A percentile compares a stretch with the other conserved stretches of the same genome.
phyloP scores from a whole-genome alignment of 1,284 basidiomycete genomes.

The Cystobasidiaceae sp. region DNA sequence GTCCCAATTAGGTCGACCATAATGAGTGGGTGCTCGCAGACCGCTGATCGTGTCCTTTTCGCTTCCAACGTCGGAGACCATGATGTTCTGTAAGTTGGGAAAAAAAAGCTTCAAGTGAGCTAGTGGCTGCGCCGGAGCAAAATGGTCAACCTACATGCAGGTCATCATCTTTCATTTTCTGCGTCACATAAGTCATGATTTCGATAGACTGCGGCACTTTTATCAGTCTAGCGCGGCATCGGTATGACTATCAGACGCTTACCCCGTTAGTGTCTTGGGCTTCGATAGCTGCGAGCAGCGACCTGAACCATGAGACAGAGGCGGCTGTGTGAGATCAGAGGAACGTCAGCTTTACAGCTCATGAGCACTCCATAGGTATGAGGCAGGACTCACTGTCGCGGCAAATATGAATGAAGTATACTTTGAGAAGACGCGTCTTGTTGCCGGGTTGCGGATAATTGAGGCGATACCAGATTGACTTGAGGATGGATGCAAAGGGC shows the following conservation, averaged over 20 bases:
- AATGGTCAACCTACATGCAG: constrained; percentile 54
- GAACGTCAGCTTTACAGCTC: background rate
- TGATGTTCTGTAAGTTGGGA: background rate
- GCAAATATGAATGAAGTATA: constrained; percentile 46
- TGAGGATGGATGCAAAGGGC: constrained; percentile 83
- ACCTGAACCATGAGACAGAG: constrained; percentile 85
- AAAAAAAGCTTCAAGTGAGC: constrained; percentile 44
- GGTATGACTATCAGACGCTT: background rate
- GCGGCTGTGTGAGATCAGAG: constrained; percentile 19
- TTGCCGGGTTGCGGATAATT: constrained; percentile 55
- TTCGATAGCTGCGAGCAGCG: constrained; percentile 82
- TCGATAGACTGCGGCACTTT: constrained; percentile 37
- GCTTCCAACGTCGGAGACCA: constrained; percentile 76
- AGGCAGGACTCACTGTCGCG: constrained; percentile 36
- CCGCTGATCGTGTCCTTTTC: constrained; percentile 81
- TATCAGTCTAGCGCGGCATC: background rate
- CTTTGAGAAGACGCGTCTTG: constrained; percentile 45
- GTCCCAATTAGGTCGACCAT: constrained; percentile 81
- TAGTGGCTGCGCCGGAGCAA: constrained; percentile 63
- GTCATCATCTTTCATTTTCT: constrained; percentile 78
- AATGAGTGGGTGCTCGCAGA: constrained; percentile 82
- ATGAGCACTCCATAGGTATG: background rate
- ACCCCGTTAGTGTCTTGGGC: constrained; percentile 72
- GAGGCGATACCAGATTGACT: constrained; percentile 91
- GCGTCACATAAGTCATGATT: constrained; percentile 86